A percentile compares a stretch with the other conserved stretches of the same genome.
Conservation (phyloP, 495 filamentous ascomycete genomes). For the Annulohypoxylon stygium region DNA sequence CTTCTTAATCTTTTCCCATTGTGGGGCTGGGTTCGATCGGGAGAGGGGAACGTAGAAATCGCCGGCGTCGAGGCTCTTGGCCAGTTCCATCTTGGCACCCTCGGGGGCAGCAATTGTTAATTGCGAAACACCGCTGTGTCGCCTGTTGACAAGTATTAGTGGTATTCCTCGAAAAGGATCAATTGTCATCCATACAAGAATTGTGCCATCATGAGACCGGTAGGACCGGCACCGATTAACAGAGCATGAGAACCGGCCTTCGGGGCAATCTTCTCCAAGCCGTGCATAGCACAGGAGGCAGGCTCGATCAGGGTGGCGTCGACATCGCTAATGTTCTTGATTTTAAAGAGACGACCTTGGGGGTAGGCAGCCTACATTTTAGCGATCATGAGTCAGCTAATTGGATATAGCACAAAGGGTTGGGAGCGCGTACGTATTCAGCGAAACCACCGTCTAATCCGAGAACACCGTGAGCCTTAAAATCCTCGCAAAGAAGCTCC, state of each 20-base stretch:
- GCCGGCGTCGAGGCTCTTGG: slow-evolving; percentile 74
- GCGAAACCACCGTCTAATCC: slow-evolving; percentile 77
- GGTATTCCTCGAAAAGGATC: neutral
- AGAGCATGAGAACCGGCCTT: slow-evolving; percentile 76
- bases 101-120: slow-evolving; percentile 75
- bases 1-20: slow-evolving; percentile 71
- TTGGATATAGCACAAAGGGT: slow-evolving; percentile 17
- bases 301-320: slow-evolving; percentile 81
- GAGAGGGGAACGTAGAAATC: slow-evolving; percentile 75
- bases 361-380: slow-evolving; percentile 55
- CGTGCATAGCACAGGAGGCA: slow-evolving; percentile 77
- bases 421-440: slow-evolving; percentile 69
- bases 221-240: slow-evolving; percentile 77
- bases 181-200: slow-evolving; percentile 41
- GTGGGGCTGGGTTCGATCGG: slow-evolving; percentile 65
- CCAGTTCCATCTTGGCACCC: slow-evolving; percentile 77
- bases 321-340: slow-evolving; percentile 76
- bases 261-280: slow-evolving; percentile 78
- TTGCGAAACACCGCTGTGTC: slow-evolving; percentile 72
- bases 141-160: slow-evolving; percentile 35
- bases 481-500: slow-evolving; percentile 77
- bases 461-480: slow-evolving; percentile 72
- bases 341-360: slow-evolving; percentile 75
- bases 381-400: slow-evolving; percentile 10
- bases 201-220: slow-evolving; percentile 65